Conservation (phyloP, 495 filamentous ascomycete genomes). For the Podospora comata region DNA sequence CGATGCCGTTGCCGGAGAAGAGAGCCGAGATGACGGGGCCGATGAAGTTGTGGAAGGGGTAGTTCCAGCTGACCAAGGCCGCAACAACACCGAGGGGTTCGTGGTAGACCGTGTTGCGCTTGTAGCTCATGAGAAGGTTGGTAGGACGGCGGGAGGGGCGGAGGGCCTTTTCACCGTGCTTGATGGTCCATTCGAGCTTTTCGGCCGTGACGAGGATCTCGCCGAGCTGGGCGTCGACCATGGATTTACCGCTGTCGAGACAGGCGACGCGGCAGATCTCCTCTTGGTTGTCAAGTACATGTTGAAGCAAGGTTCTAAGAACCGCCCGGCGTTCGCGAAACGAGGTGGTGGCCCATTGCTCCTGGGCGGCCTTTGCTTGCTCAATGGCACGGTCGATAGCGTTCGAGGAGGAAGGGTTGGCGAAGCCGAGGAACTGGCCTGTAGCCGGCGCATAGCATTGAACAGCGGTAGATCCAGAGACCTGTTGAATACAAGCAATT, state of each 20-base stretch:
- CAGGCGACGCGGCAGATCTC: conserved; percentile 81
- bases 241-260: conserved; percentile 95
- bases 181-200: conserved; percentile 91
- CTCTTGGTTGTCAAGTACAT: conserved; percentile 85
- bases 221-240: conserved; percentile 86
- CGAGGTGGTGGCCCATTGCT: conserved; percentile 73
- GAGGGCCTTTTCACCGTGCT: conserved; percentile 84
- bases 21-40: conserved; percentile 85
- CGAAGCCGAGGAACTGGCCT: conserved; percentile 73
- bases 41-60: conserved; percentile 90
- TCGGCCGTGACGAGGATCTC: conserved; percentile 92
- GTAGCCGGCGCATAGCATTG: conserved; percentile 91
- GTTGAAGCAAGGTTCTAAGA: conserved; percentile 75
- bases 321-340: conserved; percentile 77
- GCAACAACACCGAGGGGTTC: conserved; percentile 92
- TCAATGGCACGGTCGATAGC: conserved; percentile 79
- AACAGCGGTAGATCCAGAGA: conserved; percentile 57
- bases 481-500: conserved; percentile 25
- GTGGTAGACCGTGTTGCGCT: conserved; percentile 85
- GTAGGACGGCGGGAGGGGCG: conserved; percentile 65
- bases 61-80: conserved; percentile 96
- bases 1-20: conserved; percentile 87
- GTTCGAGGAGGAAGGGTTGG: conserved; percentile 72
- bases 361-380: conserved; percentile 70
- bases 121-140: conserved; percentile 93